A percentile compares a stretch with the other conserved stretches of the same genome.
phyloP scores from a whole-genome alignment of 768 basidiomycete species.

The Amanita pallidorosea region DNA sequence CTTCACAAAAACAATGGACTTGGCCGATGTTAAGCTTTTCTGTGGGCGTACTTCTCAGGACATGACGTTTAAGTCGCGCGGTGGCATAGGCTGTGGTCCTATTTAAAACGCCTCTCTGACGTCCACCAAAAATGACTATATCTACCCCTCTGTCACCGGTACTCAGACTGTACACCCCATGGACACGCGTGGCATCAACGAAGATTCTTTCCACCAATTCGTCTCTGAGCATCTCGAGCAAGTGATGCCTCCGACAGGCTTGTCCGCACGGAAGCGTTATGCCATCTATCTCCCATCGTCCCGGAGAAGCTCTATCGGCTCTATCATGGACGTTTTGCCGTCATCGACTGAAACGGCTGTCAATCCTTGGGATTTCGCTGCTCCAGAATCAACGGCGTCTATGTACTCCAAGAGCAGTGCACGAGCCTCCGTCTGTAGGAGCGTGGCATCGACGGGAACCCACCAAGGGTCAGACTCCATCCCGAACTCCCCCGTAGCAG shows the following conservation, averaged over 20 bases:
- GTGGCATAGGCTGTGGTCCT: background rate
- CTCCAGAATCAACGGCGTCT: slow-evolving; percentile 13
- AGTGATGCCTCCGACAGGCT: background rate
- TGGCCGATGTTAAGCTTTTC: background rate
- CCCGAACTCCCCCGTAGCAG: background rate
- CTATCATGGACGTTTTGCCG: slow-evolving; percentile 5
- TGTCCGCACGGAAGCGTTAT: slow-evolving; percentile 18
- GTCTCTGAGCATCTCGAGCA: background rate
- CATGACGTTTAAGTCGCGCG: background rate
- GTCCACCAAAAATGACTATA: background rate
- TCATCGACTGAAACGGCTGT: slow-evolving; percentile 14
- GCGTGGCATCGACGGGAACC: slow-evolving; percentile 27
- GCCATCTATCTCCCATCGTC: slow-evolving; percentile 23
- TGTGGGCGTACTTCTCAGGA: background rate
- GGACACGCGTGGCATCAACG: background rate
- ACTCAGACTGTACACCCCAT: background rate
- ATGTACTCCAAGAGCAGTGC: slow-evolving; percentile 17
- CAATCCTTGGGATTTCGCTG: slow-evolving; percentile 27
- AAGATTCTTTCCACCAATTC: background rate
- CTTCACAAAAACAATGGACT: background rate
- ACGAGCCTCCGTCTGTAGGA: background rate
- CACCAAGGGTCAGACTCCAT: slow-evolving; percentile 13
- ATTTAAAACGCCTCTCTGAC: background rate
- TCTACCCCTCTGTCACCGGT: background rate
- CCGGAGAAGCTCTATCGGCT: slow-evolving; percentile 12